Conservation (phyloP, 148 eudicot genomes). For the Vaccinium darrowii region DNA sequence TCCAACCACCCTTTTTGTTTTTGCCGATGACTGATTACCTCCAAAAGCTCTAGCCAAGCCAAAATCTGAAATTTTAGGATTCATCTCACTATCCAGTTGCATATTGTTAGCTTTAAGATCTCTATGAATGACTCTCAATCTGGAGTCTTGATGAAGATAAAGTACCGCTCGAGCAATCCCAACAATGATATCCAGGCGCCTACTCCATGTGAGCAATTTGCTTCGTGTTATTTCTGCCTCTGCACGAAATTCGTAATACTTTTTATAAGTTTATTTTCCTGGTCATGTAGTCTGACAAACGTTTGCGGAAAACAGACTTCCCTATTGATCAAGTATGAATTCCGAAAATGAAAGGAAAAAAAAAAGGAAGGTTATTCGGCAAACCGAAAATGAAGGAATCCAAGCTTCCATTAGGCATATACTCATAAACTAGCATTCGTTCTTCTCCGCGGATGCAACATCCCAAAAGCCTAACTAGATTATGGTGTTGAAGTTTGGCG, state of each 20-base stretch:
- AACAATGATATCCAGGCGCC: constrained; percentile 5
- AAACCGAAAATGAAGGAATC: constrained; percentile 16
- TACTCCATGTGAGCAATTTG: constrained; percentile 6
- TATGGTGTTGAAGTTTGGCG: constrained; percentile 12
- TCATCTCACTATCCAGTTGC: constrained; percentile 7
- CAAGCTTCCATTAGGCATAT: constrained; percentile 14
- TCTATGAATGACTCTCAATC: constrained; percentile 20
- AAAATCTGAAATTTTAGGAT: constrained; percentile 12
- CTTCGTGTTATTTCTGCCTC: not conserved
- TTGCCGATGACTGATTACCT: not conserved
- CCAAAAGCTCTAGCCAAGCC: not conserved
- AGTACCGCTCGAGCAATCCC: constrained; percentile 21
- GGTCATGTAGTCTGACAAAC: not conserved
- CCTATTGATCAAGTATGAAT: not conserved
- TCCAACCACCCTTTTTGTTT: constrained; percentile 11
- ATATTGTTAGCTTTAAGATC: constrained; percentile 18
- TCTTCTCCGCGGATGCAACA: constrained; percentile 11
- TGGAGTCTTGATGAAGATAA: constrained; percentile 24
- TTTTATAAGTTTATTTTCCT: not conserved
- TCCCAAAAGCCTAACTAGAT: constrained; percentile 20
- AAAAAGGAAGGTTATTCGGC: not conserved
- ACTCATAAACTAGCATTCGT: constrained; percentile 13
- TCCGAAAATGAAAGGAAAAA: not conserved
- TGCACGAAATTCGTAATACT: not conserved
- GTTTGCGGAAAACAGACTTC: not conserved